Evolutionary conservation across 176 grass and related monocot genomes (phyloP).

Genomic region (Paspalum vaginatum): DNA sequence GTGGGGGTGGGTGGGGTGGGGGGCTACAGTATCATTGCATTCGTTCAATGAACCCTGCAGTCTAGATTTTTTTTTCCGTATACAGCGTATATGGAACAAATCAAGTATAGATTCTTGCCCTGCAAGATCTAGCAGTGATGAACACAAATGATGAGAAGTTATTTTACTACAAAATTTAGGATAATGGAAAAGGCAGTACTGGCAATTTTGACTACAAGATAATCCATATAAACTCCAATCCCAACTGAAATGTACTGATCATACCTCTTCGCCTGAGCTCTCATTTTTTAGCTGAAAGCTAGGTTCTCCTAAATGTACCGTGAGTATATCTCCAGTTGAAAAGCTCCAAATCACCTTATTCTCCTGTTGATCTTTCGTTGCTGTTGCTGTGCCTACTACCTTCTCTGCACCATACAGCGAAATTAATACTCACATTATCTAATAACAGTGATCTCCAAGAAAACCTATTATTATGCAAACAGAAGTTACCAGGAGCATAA

Average conservation of each 20-base stretch:
- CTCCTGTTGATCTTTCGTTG: constrained; percentile 54
- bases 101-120: too few relatives aligned
- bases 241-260: neutral
- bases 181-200: too few relatives aligned
- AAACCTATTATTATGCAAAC: constrained; percentile 24
- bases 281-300: constrained; percentile 68
- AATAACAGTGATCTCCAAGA: constrained; percentile 5
- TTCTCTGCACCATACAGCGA: constrained; percentile 68
- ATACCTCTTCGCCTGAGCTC: constrained; percentile 68
- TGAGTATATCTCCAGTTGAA: constrained; percentile 75
- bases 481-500: constrained; percentile 81
- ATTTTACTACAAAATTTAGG: too few relatives aligned
- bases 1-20: too few relatives aligned
- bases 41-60: too few relatives aligned
- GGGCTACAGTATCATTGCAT: too few relatives aligned
- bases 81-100: too few relatives aligned
- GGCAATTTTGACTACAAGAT: neutral
- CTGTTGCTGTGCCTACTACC: constrained; percentile 73
- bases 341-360: constrained; percentile 72
- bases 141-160: too few relatives aligned
- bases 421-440: neutral
- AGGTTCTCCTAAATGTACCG: constrained; percentile 62
- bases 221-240: neutral
- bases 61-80: too few relatives aligned
- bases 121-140: too few relatives aligned